phyloP scores from a whole-genome alignment of 306 rosid genomes.

The Citrullus mucosospermus region DNA sequence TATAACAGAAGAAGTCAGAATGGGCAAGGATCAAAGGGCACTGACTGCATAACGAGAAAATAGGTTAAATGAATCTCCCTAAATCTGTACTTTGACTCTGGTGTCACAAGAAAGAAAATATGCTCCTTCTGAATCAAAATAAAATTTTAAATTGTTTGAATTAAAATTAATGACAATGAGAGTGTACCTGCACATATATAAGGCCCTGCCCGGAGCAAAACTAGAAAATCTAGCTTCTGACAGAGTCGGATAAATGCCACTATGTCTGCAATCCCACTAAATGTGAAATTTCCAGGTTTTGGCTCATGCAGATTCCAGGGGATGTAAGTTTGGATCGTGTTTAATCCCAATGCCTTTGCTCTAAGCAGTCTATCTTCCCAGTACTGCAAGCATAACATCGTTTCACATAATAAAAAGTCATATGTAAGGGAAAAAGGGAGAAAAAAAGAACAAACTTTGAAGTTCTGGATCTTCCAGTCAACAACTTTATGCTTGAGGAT shows the following conservation, averaged over 20 bases:
- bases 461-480: neutral
- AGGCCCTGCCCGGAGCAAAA: constrained; percentile 90
- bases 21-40: neutral
- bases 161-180: neutral
- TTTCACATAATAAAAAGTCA: constrained; percentile 13
- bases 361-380: constrained; percentile 92
- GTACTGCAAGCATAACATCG: constrained; percentile 39
- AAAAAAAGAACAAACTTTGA: neutral
- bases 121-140: neutral
- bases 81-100: neutral
- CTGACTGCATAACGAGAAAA: neutral
- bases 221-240: constrained; percentile 60
- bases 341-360: constrained; percentile 92
- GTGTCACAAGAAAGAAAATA: neutral
- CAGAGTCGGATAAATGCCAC: constrained; percentile 63
- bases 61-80: neutral
- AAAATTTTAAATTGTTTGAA: neutral
- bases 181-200: constrained; percentile 75
- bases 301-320: constrained; percentile 98
- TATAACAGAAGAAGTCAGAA: neutral
- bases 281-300: constrained; percentile 45
- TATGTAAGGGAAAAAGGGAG: neutral
- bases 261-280: constrained; percentile 69
- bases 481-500: neutral
- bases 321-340: constrained; percentile 77